Base-by-base conservation (phyloP, 1,284 basidiomycete genomes). In the Stygiomarasmius scandens region DNA sequence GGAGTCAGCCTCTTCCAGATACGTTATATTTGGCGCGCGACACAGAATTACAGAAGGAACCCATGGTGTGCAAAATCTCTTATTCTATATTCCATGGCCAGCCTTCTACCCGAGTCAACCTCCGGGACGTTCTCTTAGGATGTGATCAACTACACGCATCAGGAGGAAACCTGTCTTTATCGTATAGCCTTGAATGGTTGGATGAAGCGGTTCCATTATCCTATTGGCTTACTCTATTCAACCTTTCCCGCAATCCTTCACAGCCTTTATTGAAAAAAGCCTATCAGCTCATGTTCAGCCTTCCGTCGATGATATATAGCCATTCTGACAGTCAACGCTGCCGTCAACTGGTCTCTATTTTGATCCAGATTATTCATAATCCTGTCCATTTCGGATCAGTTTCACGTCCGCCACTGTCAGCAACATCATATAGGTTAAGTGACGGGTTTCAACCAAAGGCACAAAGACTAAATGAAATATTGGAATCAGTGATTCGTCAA, bases 161-260 rank as follows among this genome's bases (percentile, higher is more conserved):
- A 29, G 44, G 48, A 34, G 23, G 16, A 3, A 34, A 25, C 12
- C 8, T 53, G 25, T 25, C 50, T 22, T 16, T 61, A 8, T 47
- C 49, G 11, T 61, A 59, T 29, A 47, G 22, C 27, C 24, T n/a
- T 12, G 14, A 29, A 10, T 60, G 48, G 58, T 29, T 57, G 25
- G 12, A 22, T 0, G 23, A 20, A 9, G 23, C 44, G 10, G n/a
- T 53, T 8, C 29, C 32, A 12, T 29, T 41, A 4, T 41, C 52
- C 3, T 44, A 22, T n/a, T 60, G 52, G 55, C 27, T 58, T 3
- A 27, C 51, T 19, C 22, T 58, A 6, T 56, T 46, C 23, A 27
- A 55, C 24, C 11, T 12, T 19, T 41, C 8, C 16, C 16, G 38
- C 5, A 16, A 41, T 9, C 6, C 44, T 58, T 53, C 46, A 25